Percentiles rank a stretch among this genome's conserved stretches.
phyloP scores from a whole-genome alignment of 495 filamentous ascomycete species.

The Aspergillus ostianus region DNA sequence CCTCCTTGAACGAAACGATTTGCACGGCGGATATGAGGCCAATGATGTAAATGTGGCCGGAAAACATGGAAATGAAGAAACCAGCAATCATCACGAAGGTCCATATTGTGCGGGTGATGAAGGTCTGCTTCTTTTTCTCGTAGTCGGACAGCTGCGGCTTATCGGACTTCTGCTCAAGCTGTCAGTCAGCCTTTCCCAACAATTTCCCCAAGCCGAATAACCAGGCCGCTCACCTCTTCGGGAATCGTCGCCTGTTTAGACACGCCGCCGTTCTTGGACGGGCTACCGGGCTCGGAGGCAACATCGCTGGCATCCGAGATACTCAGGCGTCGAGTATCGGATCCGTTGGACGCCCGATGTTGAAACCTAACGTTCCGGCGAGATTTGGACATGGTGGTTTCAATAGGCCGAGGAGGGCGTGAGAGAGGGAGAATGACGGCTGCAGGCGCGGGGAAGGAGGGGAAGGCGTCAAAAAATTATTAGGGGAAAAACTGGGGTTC shows the following conservation, averaged over 20 bases:
- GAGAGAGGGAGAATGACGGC: slow-evolving; percentile 14
- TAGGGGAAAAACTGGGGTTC: slow-evolving; percentile 20
- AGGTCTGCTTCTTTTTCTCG: slow-evolving; percentile 98
- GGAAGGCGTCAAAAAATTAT: slow-evolving; percentile 16
- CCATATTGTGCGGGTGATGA: slow-evolving; percentile 97
- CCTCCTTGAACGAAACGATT: slow-evolving; percentile 98
- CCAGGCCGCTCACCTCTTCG: slow-evolving; percentile 41
- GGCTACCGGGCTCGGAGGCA: slow-evolving; percentile 59
- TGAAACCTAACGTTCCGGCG: slow-evolving; percentile 84
- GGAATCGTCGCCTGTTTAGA: slow-evolving; percentile 47
- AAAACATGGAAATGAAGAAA: slow-evolving; percentile 90
- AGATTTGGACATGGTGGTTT: slow-evolving; percentile 62
- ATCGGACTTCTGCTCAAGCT: slow-evolving; percentile 38
- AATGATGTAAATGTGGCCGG: slow-evolving; percentile 96
- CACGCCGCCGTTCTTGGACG: slow-evolving; percentile 46
- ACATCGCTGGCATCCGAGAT: slow-evolving; percentile 81
- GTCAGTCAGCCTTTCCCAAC: slow-evolving; percentile 15
- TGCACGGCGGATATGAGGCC: slow-evolving; percentile 88
- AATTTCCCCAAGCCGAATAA: neutral
- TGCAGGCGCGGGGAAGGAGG: slow-evolving; percentile 22
- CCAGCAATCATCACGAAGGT: slow-evolving; percentile 93
- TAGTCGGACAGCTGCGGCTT: slow-evolving; percentile 65
- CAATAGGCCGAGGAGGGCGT: slow-evolving; percentile 13
- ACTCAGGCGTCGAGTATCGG: slow-evolving; percentile 57
- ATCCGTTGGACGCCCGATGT: slow-evolving; percentile 53